Conservation (phyloP, 2,329 filamentous ascomycete species). For the Trematosphaeria pertusa region DNA sequence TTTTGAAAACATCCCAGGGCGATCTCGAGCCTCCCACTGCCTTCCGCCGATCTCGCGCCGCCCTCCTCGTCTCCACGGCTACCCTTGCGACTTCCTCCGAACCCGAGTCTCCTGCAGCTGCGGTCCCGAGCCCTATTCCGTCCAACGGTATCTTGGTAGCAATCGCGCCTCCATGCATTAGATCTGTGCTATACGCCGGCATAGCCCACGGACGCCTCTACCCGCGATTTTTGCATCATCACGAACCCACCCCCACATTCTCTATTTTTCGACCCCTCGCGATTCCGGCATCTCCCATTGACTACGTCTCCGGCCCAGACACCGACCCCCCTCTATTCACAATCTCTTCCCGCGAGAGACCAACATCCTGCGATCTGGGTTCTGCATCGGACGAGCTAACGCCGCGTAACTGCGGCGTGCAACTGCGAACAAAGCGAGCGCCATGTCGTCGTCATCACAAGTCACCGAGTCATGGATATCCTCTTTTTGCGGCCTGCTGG, state of each 20-base stretch:
- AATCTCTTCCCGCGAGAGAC: constrained; percentile 1
- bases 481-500: constrained; percentile 92
- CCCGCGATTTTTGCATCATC: not conserved
- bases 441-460: constrained; percentile 65
- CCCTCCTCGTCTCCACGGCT: constrained; percentile 1
- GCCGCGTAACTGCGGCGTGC: constrained; percentile 5
- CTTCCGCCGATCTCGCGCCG: constrained; percentile 1
- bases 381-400: no score
- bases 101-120: constrained; percentile 2
- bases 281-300: constrained; percentile 22
- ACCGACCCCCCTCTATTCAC: constrained; percentile 10
- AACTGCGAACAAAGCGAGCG: constrained; percentile 5
- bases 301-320: constrained; percentile 22
- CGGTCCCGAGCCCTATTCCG: constrained; percentile 8
- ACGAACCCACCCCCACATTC: constrained; percentile 32
- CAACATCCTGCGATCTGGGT: no score
- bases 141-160: not conserved
- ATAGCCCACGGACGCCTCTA: not conserved
- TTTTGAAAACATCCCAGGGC: not conserved
- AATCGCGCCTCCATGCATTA: constrained; percentile 14
- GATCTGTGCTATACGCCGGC: constrained; percentile 2
- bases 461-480: constrained; percentile 93
- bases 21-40: not conserved
- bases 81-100: not conserved
- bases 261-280: constrained; percentile 39